phyloP scores from a whole-genome alignment of 345 rosid genomes.

The Clausena lansium region DNA sequence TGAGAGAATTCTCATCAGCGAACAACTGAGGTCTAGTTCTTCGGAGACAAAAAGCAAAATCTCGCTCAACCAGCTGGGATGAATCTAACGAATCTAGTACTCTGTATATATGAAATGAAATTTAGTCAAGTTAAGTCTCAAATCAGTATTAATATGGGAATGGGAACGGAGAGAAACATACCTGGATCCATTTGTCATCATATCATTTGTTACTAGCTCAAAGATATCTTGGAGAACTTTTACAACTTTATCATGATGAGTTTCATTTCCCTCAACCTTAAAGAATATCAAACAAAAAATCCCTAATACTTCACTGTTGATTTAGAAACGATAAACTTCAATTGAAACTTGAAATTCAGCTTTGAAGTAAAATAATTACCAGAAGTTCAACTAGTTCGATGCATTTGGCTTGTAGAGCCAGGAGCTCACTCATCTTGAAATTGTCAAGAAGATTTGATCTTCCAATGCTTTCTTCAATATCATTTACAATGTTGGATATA shows the following conservation, averaged over 20 bases:
- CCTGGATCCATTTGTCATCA: conserved; percentile 81
- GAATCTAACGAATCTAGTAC: conserved; percentile 46
- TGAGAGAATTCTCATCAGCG: conserved; percentile 47
- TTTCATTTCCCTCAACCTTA: conserved; percentile 63
- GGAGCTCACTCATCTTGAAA: conserved; percentile 73
- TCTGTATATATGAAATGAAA: conserved; percentile 31
- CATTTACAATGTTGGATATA: conserved; percentile 50
- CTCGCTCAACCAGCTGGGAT: conserved; percentile 34
- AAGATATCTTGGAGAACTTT: conserved; percentile 89
- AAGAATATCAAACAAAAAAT: conserved; percentile 17
- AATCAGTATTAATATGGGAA: conserved; percentile 1
- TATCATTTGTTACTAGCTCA: conserved; percentile 79
- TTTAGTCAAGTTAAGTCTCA: not conserved
- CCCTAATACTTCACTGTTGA: not conserved
- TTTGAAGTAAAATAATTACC: conserved; percentile 45
- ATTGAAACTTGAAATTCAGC: conserved; percentile 10
- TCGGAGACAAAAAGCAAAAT: conserved; percentile 40
- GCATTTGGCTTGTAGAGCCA: conserved; percentile 59
- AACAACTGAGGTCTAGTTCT: conserved; percentile 67
- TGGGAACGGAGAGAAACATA: conserved; percentile 29
- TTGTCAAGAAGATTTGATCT: conserved; percentile 66
- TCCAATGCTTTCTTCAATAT: conserved; percentile 71
- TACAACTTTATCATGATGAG: conserved; percentile 54
- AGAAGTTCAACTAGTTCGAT: conserved; percentile 72
- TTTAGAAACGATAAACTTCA: conserved; percentile 12